Base-by-base conservation (phyloP, 78 protist genomes). In the Speleostelium caveatum region DNA sequence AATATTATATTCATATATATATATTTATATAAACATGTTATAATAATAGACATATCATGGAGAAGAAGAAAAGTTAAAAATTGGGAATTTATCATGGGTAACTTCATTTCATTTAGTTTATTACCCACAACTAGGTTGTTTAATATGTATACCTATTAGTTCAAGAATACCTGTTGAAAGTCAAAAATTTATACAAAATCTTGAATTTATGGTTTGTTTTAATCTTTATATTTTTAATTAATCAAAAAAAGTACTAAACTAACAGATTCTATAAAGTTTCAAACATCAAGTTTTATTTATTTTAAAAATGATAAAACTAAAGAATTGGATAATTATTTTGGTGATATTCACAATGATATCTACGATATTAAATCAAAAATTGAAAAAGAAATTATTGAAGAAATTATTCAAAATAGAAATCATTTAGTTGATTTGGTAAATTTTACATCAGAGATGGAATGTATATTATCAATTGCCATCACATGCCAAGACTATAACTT, bases 111-210 rank as follows among this genome's bases (percentile, higher is more conserved):
- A 68, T 22, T 80, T 80, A 14, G 89, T 80, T 36, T 80, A 80
- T 68, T 80, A 80, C 39, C 89, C 89, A 30, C 89, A 80, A 80
- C 41, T 80, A 38, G 89, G 89, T 17, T 80, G 89, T 80, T 56
- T 80, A 41, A 80, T 80, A 1, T 80, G 77, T 80, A 68, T 80
- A 5, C 89, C 89, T 55, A 68, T 67, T 2, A 45, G 28, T 58
- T 2, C 21, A 4, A 58, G 28, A 24, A 6, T 55, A n/a, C 8
- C 75, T 16, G 30, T 80, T 35, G 28, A 41, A 1, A 30, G 14
- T 26, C 89, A 80, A 58, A 56, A 36, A 33, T 22, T 36, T 56
- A 67, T 80, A 14, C 51, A 58, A 24, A 55, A 55, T 56, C 26
- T 73, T 17, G 1, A 53, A 12, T 73, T 73, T 73, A 19, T 73